A percentile compares a stretch with the other conserved stretches of the same genome.
Conservation (phyloP, 2,329 filamentous ascomycete genomes). For the Boeremia exigua region DNA sequence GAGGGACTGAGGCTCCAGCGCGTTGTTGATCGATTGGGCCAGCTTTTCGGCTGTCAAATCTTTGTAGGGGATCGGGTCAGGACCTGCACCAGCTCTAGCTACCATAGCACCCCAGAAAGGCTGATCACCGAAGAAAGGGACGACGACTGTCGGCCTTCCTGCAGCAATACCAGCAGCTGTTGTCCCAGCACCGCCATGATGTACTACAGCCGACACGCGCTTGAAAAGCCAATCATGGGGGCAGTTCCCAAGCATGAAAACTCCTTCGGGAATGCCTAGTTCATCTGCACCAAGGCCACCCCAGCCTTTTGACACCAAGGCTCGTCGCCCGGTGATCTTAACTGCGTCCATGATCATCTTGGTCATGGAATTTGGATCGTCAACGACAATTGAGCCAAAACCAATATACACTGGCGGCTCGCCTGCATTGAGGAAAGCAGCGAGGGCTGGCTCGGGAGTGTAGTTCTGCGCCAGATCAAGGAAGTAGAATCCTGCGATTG, state of each 20-base stretch:
- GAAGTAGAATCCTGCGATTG: conserved; percentile 51
- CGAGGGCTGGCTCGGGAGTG: conserved; percentile 48
- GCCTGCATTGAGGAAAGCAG: conserved; percentile 47
- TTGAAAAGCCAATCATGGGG: conserved; percentile 92
- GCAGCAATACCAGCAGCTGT: conserved; percentile 84
- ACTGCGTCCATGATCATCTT: conserved; percentile 51
- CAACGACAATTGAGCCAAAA: conserved; percentile 51
- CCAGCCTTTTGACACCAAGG: conserved; percentile 87
- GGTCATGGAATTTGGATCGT: conserved; percentile 52
- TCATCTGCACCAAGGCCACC: conserved; percentile 77
- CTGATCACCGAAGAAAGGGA: conserved; percentile 72
- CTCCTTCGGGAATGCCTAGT: conserved; percentile 69
- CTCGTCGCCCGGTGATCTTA: conserved; percentile 69
- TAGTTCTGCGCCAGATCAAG: conserved; percentile 49
- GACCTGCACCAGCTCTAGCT: conserved; percentile 49
- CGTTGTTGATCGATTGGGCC: conserved; percentile 47
- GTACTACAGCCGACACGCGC: conserved; percentile 79
- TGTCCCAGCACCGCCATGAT: conserved; percentile 87
- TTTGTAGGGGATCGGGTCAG: conserved; percentile 49
- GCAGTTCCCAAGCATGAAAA: conserved; percentile 84
- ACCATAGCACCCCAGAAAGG: conserved; percentile 53
- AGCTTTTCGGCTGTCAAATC: conserved; percentile 49
- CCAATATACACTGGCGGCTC: conserved; percentile 52
- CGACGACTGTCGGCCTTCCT: conserved; percentile 79
- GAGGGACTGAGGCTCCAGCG: conserved; percentile 45